Percentiles rank a stretch among this genome's conserved stretches.
Conservation (phyloP, 768 basidiomycete genomes). For the Leccinum obscurum region DNA sequence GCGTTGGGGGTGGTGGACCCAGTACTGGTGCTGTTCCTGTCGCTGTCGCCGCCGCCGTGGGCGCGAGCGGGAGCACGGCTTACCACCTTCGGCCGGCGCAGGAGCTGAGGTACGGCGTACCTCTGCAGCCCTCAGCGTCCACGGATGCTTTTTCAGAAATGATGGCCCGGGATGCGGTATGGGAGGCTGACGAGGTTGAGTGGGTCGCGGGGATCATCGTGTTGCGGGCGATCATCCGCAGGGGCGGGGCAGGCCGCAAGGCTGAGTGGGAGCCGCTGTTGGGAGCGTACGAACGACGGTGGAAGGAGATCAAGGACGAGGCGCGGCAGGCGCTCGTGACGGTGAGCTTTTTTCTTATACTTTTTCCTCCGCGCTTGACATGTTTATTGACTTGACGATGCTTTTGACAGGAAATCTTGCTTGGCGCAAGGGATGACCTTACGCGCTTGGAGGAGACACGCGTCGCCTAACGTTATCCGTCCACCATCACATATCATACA, state of each 20-base stretch:
- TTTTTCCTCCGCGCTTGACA: too few relatives aligned
- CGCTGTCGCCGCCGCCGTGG: not conserved
- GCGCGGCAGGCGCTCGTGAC: conserved; percentile 61
- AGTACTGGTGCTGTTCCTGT: not conserved
- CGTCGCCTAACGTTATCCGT: conserved; percentile 8
- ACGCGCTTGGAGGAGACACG: conserved; percentile 39
- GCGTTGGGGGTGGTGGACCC: too few relatives aligned
- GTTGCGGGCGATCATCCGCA: conserved; percentile 56
- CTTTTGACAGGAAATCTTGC: conserved; percentile 44
- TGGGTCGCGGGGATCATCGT: conserved; percentile 68
- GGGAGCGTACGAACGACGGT: conserved; percentile 58
- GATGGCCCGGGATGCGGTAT: conserved; percentile 64
- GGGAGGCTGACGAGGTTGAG: conserved; percentile 66
- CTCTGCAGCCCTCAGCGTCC: not conserved
- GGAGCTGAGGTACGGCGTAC: conserved; percentile 43
- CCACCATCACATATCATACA: too few relatives aligned
- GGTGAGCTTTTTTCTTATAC: conserved; percentile 34
- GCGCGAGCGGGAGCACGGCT: conserved; percentile 22
- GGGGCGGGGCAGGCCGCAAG: conserved; percentile 48
- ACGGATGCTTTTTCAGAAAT: conserved; percentile 55
- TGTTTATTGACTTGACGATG: conserved; percentile 1
- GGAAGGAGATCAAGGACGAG: conserved; percentile 73
- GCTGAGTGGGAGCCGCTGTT: conserved; percentile 56
- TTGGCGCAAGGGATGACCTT: conserved; percentile 55
- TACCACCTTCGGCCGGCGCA: conserved; percentile 32